These are phyloP conservation scores for Novymonas esmeraldas DNA, from an alignment of 208 protist species.

Conservation along the genomic window DNA sequence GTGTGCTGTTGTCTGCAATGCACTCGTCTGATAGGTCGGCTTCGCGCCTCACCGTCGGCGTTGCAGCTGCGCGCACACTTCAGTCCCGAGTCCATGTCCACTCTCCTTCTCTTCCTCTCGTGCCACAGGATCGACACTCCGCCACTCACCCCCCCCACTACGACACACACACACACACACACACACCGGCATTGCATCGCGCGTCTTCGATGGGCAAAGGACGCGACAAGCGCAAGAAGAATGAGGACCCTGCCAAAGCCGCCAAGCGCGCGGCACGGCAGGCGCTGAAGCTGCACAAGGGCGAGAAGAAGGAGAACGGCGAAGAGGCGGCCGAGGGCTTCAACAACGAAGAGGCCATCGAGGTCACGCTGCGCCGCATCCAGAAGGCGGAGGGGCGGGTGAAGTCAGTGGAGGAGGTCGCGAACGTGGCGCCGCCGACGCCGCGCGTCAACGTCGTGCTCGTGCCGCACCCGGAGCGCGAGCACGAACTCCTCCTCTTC, in stretches of 20 bases:
- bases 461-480: slow-evolving; percentile 65
- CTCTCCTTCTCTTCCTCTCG: neutral
- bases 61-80: too few species aligned
- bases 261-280: slow-evolving; percentile 70
- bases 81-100: neutral
- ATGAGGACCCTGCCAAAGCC: slow-evolving; percentile 83
- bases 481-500: slow-evolving; percentile 88
- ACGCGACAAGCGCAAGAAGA: slow-evolving; percentile 91
- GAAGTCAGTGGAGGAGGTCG: slow-evolving; percentile 63
- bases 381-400: slow-evolving; percentile 75
- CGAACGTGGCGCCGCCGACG: slow-evolving; percentile 61
- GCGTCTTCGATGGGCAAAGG: slow-evolving; percentile 93
- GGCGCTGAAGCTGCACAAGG: slow-evolving; percentile 64
- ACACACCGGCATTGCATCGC: neutral
- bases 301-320: slow-evolving; percentile 25
- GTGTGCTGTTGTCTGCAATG: too few species aligned
- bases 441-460: slow-evolving; percentile 87
- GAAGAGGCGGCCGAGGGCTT: slow-evolving; percentile 38
- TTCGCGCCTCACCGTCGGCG: too few species aligned
- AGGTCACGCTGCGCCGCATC: slow-evolving; percentile 81
- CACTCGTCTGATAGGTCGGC: too few species aligned
- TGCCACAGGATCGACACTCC: neutral
- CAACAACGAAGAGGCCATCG: slow-evolving; percentile 90
- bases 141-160: neutral
- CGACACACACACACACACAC: neutral